Evolutionary conservation across 306 rosid genomes (phyloP), one percentile per base, ranked within the genome.

Genomic region (Castanea crenata): DNA sequence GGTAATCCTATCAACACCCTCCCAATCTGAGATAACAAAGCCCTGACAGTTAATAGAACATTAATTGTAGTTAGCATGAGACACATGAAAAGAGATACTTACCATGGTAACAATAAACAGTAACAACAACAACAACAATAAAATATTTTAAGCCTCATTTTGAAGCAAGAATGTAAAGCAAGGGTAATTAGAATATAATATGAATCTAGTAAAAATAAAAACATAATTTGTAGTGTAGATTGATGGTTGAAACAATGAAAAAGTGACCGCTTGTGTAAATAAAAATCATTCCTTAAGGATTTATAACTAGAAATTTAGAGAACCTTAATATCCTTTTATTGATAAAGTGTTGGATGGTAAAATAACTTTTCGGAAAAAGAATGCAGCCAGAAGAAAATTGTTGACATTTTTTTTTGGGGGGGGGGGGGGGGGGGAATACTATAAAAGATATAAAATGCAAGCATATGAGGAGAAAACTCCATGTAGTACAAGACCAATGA

Each of bases 11-110:
- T 95, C 99, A 76, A 95, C 71, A 71, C 98, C 99, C 83, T 89
- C 92, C 99, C 99, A 95, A 82, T 95, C 99, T 59, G 99, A 93
- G 82, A 95, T 95, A 82, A 95, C 97, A 89, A 95, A 95, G 73
- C 99, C 99, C 99, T 95, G 92, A 81, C 56, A 82, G 79, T 82
- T 74, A 86, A 80, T 55, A 72, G 73, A 79, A 78, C 68, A 74
- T 18, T 46, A 15, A 68, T 27, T 29, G 32, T 13, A 16, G 54
- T 80, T 63, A 81, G 81, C 35, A 57, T 64, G 56, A 82, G 73
- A 76, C 71, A 69, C 31, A 5, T 57, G 63, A 80, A 71, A 8
- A 56, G 16, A 32, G 72, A 38, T 54, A 74, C 74, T 35, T 57
- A 11, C 29, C 54, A 67, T 25, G 13, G 68, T 5, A 63, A 72